A percentile compares a stretch with the other conserved stretches of the same genome.
Evolutionary conservation across 345 rosid species (phyloP).

Genomic region (Hypericum androsaemum): DNA sequence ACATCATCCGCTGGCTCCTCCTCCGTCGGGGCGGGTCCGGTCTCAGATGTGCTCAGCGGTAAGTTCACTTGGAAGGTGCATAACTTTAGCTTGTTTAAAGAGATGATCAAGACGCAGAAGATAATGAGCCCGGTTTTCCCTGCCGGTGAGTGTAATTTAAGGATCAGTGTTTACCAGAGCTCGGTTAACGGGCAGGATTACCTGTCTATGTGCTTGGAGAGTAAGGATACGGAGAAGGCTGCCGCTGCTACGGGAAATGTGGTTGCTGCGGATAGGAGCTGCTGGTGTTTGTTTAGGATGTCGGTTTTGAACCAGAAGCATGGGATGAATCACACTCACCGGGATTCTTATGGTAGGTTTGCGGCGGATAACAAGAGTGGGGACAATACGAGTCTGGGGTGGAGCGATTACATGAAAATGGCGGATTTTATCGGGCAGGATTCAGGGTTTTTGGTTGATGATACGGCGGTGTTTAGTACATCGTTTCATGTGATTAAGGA

Average conservation of each 20-base stretch:
- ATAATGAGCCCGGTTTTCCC: constrained; percentile 98
- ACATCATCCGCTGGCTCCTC: constrained; percentile 27
- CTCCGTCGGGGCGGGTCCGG: constrained; percentile 49
- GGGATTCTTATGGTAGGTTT: constrained; percentile 88
- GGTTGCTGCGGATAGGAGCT: constrained; percentile 57
- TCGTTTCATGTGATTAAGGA: constrained; percentile 94
- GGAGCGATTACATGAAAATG: constrained; percentile 99
- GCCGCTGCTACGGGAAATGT: constrained; percentile 45
- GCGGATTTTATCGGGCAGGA: constrained; percentile 62
- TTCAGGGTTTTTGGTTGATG: constrained; percentile 70
- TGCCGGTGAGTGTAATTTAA: constrained; percentile 87
- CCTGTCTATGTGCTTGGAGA: constrained; percentile 95
- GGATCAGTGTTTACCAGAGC: constrained; percentile 92
- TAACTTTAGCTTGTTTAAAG: constrained; percentile 89
- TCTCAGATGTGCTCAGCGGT: constrained; percentile 78
- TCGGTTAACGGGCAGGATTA: constrained; percentile 72
- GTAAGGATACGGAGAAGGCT: constrained; percentile 81
- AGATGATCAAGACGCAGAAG: constrained; percentile 96
- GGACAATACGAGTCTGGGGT: constrained; percentile 91
- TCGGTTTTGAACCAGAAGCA: constrained; percentile 85
- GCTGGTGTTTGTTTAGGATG: constrained; percentile 99
- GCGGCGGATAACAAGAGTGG: constrained; percentile 92
- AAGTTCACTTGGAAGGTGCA: constrained; percentile 97
- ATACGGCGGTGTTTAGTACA: constrained; percentile 80
- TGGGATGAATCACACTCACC: constrained; percentile 80